Conservation (phyloP, 352 stramenopile species). For the Phytophthora uliginosa region DNA sequence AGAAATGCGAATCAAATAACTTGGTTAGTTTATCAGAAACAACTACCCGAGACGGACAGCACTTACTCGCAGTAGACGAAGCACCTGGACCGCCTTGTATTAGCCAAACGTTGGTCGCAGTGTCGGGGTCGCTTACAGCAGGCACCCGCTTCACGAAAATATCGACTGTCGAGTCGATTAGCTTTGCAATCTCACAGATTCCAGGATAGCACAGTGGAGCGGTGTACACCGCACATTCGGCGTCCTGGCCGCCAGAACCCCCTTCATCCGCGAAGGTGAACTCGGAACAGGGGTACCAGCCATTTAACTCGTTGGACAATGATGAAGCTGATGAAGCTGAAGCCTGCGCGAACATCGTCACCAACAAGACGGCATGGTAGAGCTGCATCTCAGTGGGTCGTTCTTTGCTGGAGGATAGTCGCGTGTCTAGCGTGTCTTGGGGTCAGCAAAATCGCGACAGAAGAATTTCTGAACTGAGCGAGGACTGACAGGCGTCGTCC, state of each 20-base stretch:
- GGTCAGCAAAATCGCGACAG: constrained; percentile 3
- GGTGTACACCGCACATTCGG: constrained; percentile 46
- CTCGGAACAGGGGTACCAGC: constrained; percentile 45
- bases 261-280: constrained; percentile 36
- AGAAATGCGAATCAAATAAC: background rate
- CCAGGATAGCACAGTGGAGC: constrained; percentile 47
- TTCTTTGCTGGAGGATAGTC: background rate
- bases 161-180: constrained; percentile 21
- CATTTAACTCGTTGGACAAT: constrained; percentile 20
- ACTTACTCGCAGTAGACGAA: constrained; percentile 44
- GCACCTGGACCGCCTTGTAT: constrained; percentile 47
- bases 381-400: constrained; percentile 13
- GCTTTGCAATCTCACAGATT: constrained; percentile 20
- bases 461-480: constrained; percentile 9
- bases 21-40: background rate
- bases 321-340: constrained; percentile 8
- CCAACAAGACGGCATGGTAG: constrained; percentile 1
- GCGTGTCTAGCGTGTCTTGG: background rate
- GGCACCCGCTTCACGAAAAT: constrained; percentile 53
- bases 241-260: constrained; percentile 5
- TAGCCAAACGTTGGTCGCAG: constrained; percentile 46
- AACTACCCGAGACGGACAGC: background rate
- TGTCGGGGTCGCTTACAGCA: constrained; percentile 13
- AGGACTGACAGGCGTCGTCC: background rate
- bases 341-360: constrained; percentile 3